Conservation (phyloP, 495 filamentous ascomycete species). For the Lindgomyces ingoldianus region DNA sequence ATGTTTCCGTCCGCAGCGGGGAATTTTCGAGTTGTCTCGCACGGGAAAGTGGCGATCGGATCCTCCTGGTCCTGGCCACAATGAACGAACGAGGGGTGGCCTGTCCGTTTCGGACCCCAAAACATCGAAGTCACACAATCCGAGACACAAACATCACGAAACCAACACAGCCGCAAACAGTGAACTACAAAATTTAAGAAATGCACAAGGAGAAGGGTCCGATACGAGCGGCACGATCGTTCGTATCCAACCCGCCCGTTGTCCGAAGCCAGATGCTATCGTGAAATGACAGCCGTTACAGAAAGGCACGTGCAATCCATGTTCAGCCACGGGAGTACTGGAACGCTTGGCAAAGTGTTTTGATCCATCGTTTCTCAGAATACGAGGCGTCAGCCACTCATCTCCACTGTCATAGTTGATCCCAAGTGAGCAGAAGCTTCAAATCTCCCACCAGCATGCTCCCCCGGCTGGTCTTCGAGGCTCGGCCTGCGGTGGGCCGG, state of each 20-base stretch:
- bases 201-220: background rate
- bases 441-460: background rate
- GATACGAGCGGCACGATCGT: background rate
- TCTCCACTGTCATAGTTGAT: constrained; percentile 3
- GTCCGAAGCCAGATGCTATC: background rate
- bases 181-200: background rate
- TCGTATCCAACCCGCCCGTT: background rate
- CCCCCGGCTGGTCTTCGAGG: background rate
- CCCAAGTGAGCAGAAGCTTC: background rate
- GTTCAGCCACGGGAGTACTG: too few species aligned
- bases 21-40: background rate
- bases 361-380: background rate
- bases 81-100: background rate
- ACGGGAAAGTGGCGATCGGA: background rate
- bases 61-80: background rate
- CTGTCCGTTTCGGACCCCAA: background rate
- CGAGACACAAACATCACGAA: background rate
- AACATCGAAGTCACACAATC: background rate
- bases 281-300: background rate
- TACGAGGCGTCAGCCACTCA: constrained; percentile 26
- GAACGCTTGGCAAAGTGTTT: background rate
- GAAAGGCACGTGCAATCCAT: background rate
- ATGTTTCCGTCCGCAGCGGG: background rate
- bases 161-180: too few species aligned
- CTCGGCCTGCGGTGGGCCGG: background rate